Evolutionary conservation across 1,139 yeast genomes (phyloP).

Genomic region (Suhomyces chickasaworum): DNA sequence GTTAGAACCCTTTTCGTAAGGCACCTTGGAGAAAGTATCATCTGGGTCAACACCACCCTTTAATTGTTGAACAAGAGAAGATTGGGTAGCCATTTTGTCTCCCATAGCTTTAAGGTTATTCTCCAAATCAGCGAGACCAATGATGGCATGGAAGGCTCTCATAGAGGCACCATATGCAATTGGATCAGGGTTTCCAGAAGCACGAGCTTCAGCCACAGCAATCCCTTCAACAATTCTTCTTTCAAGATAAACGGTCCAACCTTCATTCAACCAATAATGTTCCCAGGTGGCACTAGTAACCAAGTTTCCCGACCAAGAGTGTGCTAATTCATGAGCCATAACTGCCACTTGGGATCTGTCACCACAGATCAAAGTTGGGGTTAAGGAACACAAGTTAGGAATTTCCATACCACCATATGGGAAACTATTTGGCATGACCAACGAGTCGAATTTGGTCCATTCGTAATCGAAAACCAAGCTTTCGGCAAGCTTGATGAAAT

Average conservation of each 20-base stretch:
- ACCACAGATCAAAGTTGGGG: conserved; percentile 85
- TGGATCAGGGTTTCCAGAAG: conserved; percentile 17
- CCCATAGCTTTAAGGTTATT: conserved; percentile 67
- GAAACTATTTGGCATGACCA: conserved; percentile 79
- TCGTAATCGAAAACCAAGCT: conserved; percentile 77
- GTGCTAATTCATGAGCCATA: conserved; percentile 90
- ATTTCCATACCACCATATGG: conserved; percentile 98
- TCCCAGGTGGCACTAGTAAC: conserved; percentile 92
- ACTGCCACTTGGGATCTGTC: conserved; percentile 87
- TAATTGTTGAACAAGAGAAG: conserved; percentile 70
- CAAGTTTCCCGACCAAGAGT: conserved; percentile 89
- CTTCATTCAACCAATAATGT: conserved; percentile 94
- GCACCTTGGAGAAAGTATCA: conserved; percentile 84
- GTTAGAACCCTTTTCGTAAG: conserved; percentile 89
- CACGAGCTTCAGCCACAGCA: conserved; percentile 20
- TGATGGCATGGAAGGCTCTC: conserved; percentile 79
- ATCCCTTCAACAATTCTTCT: conserved; percentile 77
- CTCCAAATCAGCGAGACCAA: conserved; percentile 85
- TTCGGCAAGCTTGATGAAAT: conserved; percentile 80
- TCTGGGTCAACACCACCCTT: conserved; percentile 76
- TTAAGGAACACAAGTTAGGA: conserved; percentile 87
- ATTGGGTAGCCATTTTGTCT: conserved; percentile 51
- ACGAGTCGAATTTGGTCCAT: conserved; percentile 82
- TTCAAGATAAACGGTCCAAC: conserved; percentile 93
- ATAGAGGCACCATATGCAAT: conserved; percentile 64